Percentiles rank a stretch among this genome's conserved stretches.
phyloP scores from a whole-genome alignment of 257 asterid species.

The Nicotiana tabacum region DNA sequence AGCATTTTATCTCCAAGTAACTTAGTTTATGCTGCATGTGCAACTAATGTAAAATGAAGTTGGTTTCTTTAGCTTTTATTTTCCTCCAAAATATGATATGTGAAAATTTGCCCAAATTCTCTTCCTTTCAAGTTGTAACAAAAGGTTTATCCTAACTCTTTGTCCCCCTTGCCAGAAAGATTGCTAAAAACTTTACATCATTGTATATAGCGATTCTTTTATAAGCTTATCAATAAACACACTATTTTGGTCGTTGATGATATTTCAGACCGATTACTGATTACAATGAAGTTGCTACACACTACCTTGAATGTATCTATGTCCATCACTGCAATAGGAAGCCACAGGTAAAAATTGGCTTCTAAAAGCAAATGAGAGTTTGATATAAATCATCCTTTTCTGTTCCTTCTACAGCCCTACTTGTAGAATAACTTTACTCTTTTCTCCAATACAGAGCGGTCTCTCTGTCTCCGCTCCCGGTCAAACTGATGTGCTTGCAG shows the following conservation, averaged over 20 bases:
- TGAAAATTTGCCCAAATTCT: not conserved
- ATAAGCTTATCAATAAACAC: not conserved
- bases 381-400: not conserved
- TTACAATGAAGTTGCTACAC: constrained; percentile 72
- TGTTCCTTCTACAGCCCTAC: not conserved
- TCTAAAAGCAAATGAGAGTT: not conserved
- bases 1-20: not conserved
- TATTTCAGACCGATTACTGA: constrained; percentile 61
- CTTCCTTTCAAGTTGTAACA: not conserved
- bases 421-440: not conserved
- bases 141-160: not conserved
- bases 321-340: constrained; percentile 41
- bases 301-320: constrained; percentile 67
- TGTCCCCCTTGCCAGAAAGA: not conserved
- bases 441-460: constrained; percentile 30
- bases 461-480: constrained; percentile 21
- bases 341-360: constrained; percentile 41
- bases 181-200: not conserved
- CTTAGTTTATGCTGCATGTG: not conserved
- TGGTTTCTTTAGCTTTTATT: not conserved
- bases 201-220: not conserved
- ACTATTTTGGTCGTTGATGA: not conserved
- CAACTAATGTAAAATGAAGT: not conserved
- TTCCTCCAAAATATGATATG: not conserved
- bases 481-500: constrained; percentile 17